Base-by-base conservation (phyloP, 1,284 basidiomycete species). In the Peniophora sp. region DNA sequence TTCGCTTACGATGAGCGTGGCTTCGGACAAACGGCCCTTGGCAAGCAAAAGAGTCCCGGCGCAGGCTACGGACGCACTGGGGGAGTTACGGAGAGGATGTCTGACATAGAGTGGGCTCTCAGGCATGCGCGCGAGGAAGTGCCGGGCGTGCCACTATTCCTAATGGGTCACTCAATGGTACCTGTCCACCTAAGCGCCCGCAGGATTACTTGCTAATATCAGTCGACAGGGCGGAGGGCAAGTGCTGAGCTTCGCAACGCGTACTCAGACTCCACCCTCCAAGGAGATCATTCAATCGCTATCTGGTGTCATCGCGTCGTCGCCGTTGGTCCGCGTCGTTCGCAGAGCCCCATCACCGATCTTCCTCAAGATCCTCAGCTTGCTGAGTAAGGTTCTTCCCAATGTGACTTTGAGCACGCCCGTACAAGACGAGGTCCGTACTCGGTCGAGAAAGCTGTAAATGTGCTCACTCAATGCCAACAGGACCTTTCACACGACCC, bases 91-190 rank as follows among this genome's bases (percentile, higher is more conserved):
- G 74, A 83, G 49, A 86, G 89, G 66, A 71, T 89, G 58, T 66
- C 68, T 41, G 90, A 93, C 62, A 71, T 89, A 20, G 76, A 79
- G 44, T 85, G 79, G 78, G 85, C 87, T 45, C 58, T 91, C 3
- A 66, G 67, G 43, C 69, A 81, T 53, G 70, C 74, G 17, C 76
- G 72, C 57, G 67, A 68, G 52, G 61, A 67, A 51, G 70, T 73
- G 49, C 65, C 66, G 2, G 74, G 67, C 3, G 62, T 79, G 16
- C 84, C 85, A 17, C 56, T 89, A n/a, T 92, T 89, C 61, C 61
- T 93, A 39, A 79, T 84, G 69, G 90, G 91, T 0, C 89, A 92
- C 63, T 91, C 88, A 2, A 92, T 93, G 90, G 88, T 88, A 56
- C 38, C 9, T 16, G 16, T 24, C 9, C 14, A 19, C 3, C 23